Evolutionary conservation across 1,284 basidiomycete species (phyloP).

Genomic region (Heterobasidion occidentale): DNA sequence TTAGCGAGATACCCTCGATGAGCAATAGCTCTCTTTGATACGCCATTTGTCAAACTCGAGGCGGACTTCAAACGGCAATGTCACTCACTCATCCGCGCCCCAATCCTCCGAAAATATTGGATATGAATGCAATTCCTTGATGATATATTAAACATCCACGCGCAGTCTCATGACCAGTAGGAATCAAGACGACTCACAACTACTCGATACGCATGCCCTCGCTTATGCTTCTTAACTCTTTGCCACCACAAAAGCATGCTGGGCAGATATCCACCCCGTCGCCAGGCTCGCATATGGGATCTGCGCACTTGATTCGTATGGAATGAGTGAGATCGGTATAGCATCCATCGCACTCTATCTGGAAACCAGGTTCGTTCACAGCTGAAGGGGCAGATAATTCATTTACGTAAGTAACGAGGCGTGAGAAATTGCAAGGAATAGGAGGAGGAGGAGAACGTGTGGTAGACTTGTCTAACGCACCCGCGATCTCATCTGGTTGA

Average conservation of each 20-base stretch:
- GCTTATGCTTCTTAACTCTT: slow-evolving; percentile 82
- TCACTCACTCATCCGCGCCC: slow-evolving; percentile 91
- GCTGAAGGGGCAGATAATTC: slow-evolving; percentile 28
- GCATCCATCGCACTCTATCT: slow-evolving; percentile 73
- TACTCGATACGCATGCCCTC: slow-evolving; percentile 88
- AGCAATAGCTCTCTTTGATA: slow-evolving; percentile 75
- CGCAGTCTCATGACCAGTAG: neutral
- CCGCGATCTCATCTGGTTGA: slow-evolving; percentile 68
- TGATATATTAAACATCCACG: neutral
- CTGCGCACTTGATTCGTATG: slow-evolving; percentile 88
- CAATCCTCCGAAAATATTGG: slow-evolving; percentile 95
- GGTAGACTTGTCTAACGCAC: slow-evolving; percentile 33
- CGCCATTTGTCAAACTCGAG: neutral
- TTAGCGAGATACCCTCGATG: slow-evolving; percentile 82
- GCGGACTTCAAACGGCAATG: neutral
- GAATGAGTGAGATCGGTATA: slow-evolving; percentile 76
- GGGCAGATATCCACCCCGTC: slow-evolving; percentile 88
- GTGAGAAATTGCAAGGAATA: slow-evolving; percentile 27
- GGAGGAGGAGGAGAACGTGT: slow-evolving; percentile 19
- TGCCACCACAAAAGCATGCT: slow-evolving; percentile 86
- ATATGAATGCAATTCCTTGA: slow-evolving; percentile 89
- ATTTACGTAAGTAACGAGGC: slow-evolving; percentile 29
- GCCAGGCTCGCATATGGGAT: slow-evolving; percentile 63
- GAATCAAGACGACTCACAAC: slow-evolving; percentile 50
- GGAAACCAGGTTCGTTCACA: slow-evolving; percentile 70